A percentile compares a stretch with the other conserved stretches of the same genome.
phyloP scores from a whole-genome alignment of 192 early-diverging fungal species.

The Rhizoclosmatium sp. region DNA sequence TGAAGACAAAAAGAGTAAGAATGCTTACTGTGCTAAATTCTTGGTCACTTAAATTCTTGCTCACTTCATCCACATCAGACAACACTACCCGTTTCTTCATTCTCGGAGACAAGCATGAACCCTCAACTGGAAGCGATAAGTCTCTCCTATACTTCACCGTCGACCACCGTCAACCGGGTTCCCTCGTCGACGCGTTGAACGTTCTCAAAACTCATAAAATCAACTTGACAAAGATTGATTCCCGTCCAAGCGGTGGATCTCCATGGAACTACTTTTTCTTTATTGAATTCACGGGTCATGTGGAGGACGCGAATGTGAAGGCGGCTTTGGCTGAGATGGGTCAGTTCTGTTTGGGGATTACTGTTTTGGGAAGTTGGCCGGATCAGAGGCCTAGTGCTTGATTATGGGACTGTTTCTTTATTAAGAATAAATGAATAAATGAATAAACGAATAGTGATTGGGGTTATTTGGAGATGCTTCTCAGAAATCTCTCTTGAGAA shows the following conservation, averaged over 20 bases:
- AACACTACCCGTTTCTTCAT: slow-evolving; percentile 96
- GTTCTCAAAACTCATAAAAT: slow-evolving; percentile 82
- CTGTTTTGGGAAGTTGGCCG: slow-evolving; percentile 85
- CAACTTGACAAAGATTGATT: slow-evolving; percentile 92
- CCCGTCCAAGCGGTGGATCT: slow-evolving; percentile 75
- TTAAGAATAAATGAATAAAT: background rate
- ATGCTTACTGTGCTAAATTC: background rate
- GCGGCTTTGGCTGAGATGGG: slow-evolving; percentile 75
- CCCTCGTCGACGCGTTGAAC: slow-evolving; percentile 82
- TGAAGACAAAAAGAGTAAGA: slow-evolving; percentile 69
- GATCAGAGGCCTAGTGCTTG: slow-evolving; percentile 48
- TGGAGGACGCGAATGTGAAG: slow-evolving; percentile 68
- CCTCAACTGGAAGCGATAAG: slow-evolving; percentile 75
- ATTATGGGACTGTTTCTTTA: no score
- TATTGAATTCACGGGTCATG: slow-evolving; percentile 88
- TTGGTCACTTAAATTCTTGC: background rate
- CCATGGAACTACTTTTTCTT: slow-evolving; percentile 91
- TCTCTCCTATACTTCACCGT: slow-evolving; percentile 89
- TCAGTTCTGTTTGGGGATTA: slow-evolving; percentile 73
- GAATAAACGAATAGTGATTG: no score
- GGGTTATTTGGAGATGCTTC: background rate
- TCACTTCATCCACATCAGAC: no score
- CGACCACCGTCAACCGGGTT: slow-evolving; percentile 87
- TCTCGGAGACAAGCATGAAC: slow-evolving; percentile 73
- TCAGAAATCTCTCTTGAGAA: background rate